phyloP scores from a whole-genome alignment of 768 basidiomycete species.

The Tephrocybe sp. region DNA sequence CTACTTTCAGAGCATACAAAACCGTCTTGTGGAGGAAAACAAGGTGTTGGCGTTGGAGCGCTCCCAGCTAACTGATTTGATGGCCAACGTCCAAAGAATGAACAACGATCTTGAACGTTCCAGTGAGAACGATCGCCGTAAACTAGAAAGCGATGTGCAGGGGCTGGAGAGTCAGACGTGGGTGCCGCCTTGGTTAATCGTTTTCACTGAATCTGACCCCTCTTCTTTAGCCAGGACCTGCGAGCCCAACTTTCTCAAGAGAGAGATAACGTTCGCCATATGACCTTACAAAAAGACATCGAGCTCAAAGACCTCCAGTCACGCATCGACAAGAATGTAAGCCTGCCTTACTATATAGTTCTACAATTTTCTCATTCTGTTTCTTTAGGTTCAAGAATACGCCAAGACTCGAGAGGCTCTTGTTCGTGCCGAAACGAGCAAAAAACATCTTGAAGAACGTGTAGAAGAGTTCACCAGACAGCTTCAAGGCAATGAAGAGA shows the following conservation, averaged over 20 bases:
- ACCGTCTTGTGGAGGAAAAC: constrained; percentile 84
- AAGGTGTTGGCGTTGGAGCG: constrained; percentile 76
- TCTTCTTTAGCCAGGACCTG: constrained; percentile 63
- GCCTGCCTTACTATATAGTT: constrained; percentile 20
- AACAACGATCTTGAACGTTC: constrained; percentile 85
- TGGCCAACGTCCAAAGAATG: constrained; percentile 89
- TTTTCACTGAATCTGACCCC: neutral
- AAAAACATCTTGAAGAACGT: constrained; percentile 74
- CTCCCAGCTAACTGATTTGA: constrained; percentile 82
- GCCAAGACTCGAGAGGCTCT: constrained; percentile 70
- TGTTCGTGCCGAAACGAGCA: constrained; percentile 73
- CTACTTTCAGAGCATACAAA: constrained; percentile 66
- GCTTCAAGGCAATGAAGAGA: constrained; percentile 78
- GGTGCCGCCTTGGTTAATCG: constrained; percentile 21
- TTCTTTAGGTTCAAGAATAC: constrained; percentile 56
- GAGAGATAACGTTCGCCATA: constrained; percentile 69
- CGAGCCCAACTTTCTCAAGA: constrained; percentile 70
- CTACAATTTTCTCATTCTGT: constrained; percentile 8
- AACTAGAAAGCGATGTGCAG: constrained; percentile 79
- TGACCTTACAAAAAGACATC: constrained; percentile 79
- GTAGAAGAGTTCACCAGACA: constrained; percentile 60
- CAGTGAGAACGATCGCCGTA: constrained; percentile 77
- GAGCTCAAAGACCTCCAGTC: constrained; percentile 74
- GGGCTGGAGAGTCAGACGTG: constrained; percentile 80
- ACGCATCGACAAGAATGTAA: constrained; percentile 69